Evolutionary conservation across 2,329 filamentous ascomycete species (phyloP), one percentile per base, ranked within the genome.

Genomic region (Capronia americana): DNA sequence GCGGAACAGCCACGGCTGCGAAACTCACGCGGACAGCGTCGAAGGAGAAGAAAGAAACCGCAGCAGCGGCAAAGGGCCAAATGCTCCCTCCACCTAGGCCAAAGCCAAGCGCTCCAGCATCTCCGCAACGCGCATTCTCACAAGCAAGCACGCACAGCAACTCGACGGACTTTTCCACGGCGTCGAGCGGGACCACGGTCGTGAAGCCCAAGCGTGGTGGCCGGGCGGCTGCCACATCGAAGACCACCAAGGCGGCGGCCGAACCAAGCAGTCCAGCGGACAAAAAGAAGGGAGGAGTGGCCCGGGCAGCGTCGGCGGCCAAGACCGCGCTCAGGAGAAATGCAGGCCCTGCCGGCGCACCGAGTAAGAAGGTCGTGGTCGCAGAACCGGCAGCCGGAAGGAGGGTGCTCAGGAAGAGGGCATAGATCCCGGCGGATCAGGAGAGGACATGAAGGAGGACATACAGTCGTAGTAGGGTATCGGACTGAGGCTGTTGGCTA

Each of bases 401-500:
- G 34, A 75, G 80, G 58, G 76, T 78, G 12, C 70, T 82, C 66
- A 78, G 80, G 54, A 82, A 80, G 57, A 66, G 69, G 55, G 23
- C 48, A 8, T 51, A 26, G 11, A 44, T 44, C 3, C 38, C 32
- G 32, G 10, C 10, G 32, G 8, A 34, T 34, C 32, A 2, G 14
- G 17, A 44, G 5, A 20, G 32, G 1, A 2, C 2, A n/a, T 44
- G 17, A 20, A 44, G 38, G 38, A 41, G 38, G 38, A 44, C 6
- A 14, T n/a, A 2, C 3, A 44, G 38, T 44, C 38, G 38, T 44
- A n/a, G 38, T n/a, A 44, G 4, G 17, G 14, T 44, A 20, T n/a
- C 38, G 38, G 38, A n/a, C 38, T 44, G 17, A 8, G 17, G 14
- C 17, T 44, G 14, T 44, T n/a, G 32, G 32, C 32, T 34, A 2